Conservation (phyloP, 208 protist genomes). For the Crithidia thermophila region DNA sequence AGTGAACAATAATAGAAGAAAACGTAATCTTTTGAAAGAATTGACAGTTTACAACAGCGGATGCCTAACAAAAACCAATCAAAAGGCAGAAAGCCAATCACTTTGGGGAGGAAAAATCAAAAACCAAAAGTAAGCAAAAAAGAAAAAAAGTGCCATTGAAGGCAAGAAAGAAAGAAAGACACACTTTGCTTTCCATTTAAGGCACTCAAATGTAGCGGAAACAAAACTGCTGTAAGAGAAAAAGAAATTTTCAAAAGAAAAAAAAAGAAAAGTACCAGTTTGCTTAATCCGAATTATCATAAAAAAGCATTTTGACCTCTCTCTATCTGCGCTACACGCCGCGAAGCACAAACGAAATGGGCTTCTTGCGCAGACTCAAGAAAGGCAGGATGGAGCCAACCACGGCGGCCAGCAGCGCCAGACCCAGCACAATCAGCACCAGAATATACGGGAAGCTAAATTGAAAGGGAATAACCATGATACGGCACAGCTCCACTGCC, state of each 20-base stretch:
- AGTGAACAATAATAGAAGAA: neutral
- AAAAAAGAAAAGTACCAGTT: neutral
- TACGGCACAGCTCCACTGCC: constrained; percentile 84
- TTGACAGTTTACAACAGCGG: too few relatives aligned
- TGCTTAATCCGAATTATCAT: too few relatives aligned
- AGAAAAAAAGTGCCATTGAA: neutral
- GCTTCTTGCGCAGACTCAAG: constrained; percentile 50
- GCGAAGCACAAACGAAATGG: constrained; percentile 85
- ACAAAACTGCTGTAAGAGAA: constrained; percentile 5
- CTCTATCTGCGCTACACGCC: constrained; percentile 16
- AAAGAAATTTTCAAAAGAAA: neutral
- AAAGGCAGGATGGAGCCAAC: constrained; percentile 88
- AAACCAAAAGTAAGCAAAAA: constrained; percentile 12
- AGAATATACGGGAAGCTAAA: constrained; percentile 92
- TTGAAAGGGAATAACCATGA: constrained; percentile 89
- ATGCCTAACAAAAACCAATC: too few relatives aligned
- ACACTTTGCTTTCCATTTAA: too few relatives aligned
- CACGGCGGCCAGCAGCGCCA: constrained; percentile 86
- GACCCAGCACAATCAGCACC: constrained; percentile 69
- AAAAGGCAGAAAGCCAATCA: too few relatives aligned
- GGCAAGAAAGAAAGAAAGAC: constrained; percentile 16
- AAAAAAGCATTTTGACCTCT: too few relatives aligned
- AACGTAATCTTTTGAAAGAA: too few relatives aligned
- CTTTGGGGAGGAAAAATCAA: constrained; percentile 9
- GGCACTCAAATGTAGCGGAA: neutral